Base-by-base conservation (phyloP, 2,329 filamentous ascomycete genomes). In the Fusarium sp. region DNA sequence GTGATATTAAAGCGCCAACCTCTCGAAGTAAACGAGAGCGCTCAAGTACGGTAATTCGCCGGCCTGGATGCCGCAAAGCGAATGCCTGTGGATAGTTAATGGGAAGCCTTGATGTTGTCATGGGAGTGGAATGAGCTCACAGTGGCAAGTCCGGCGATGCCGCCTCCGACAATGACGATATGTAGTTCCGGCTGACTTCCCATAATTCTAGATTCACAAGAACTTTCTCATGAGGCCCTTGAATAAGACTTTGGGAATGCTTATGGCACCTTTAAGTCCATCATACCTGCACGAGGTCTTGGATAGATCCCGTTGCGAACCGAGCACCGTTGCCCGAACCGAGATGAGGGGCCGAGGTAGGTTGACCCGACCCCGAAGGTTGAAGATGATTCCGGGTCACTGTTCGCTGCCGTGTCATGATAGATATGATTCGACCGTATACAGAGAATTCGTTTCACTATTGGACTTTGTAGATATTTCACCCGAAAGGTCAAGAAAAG, bases 11-110 rank as follows among this genome's bases (percentile, higher is more conserved):
- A 9, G 71, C 71, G 5, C 71, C 70, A 7, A 73, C 70, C 41
- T 73, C 71, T 6, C 70, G 65, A 6, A 73, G 54, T 27, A 73
- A 61, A 12, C 70, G 68, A 28, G 71, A 73, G n/a, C 68, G 65
- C 11, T 73, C 71, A 3, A 73, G 55, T 10, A 73, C 66, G 2
- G 68, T 73, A n/a, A 73, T 73, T 13, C 58, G 63, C 11, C 71
- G 68, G 30, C 48, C 60, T 11, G 58, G 62, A 4, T 66, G 61
- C 23, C 68, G 46, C 0, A 73, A 37, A 18, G 65, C 57, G 44
- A 70, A 63, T 2, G 71, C 60, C 68, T 73, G 3, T 3, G 2
- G 2, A 5, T 3, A 30, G 31, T 69, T 44, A 18, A 16, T 16
- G 6, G 11, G 11, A 7, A 7, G 44, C 11, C n/a, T 16, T 36